These are phyloP conservation scores for Epichloe coenophiala DNA, from an alignment of 2,329 filamentous ascomycete genomes.

Conservation along the genomic window DNA sequence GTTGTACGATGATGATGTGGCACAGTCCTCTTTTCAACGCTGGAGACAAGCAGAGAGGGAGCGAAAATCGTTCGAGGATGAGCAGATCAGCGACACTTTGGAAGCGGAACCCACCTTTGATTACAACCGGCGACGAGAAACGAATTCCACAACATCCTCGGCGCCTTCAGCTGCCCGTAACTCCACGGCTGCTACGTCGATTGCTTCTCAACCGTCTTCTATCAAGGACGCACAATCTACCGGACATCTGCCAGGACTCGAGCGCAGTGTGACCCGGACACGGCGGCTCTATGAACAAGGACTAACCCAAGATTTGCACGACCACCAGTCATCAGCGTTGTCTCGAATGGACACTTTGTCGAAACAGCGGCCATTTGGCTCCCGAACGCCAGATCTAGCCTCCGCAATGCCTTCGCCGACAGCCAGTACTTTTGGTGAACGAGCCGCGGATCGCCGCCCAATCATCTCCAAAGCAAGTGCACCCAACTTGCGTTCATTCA, in stretches of 20 bases:
- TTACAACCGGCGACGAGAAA: constrained; percentile 67
- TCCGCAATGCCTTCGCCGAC: constrained; percentile 33
- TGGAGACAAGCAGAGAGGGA: constrained; percentile 51
- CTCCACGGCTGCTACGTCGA: constrained; percentile 80
- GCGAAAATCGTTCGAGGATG: constrained; percentile 29
- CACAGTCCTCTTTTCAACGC: constrained; percentile 70
- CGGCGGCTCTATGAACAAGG: constrained; percentile 74
- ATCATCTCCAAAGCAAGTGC: constrained; percentile 48
- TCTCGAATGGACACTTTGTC: constrained; percentile 70
- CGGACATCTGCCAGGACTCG: constrained; percentile 30
- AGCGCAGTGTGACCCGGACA: constrained; percentile 55
- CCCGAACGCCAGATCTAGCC: constrained; percentile 36
- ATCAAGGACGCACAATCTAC: constrained; percentile 33
- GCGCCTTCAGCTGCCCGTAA: constrained; percentile 52
- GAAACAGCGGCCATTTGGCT: constrained; percentile 40
- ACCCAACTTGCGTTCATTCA: constrained; percentile 51
- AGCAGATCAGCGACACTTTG: constrained; percentile 20
- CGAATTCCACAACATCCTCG: constrained; percentile 71
- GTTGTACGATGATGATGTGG: constrained; percentile 79
- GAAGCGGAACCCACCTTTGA: constrained; percentile 39
- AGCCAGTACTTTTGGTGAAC: constrained; percentile 29
- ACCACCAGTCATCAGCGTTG: constrained; percentile 64
- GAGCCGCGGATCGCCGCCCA: constrained; percentile 30
- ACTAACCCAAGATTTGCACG: constrained; percentile 64
- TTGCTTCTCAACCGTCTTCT: constrained; percentile 48